phyloP scores from a whole-genome alignment of 2,329 filamentous ascomycete species.

The Cryphonectria japonica region DNA sequence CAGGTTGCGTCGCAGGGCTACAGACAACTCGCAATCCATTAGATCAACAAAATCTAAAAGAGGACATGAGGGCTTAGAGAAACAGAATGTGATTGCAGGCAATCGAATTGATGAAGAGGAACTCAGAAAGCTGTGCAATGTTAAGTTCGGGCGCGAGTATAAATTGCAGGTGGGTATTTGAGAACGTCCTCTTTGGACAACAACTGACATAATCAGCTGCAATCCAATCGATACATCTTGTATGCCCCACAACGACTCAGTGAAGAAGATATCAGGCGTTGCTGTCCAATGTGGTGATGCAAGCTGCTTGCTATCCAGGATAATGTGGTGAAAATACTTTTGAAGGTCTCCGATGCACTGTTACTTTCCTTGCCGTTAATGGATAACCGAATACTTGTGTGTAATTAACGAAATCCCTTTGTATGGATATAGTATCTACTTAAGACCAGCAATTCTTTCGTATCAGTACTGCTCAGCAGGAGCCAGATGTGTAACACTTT shows the following conservation, averaged over 20 bases:
- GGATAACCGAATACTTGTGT: no score
- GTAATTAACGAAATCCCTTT: no score
- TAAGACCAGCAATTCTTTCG: no score
- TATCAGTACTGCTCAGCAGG: no score
- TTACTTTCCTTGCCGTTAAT: no score
- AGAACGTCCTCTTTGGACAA: background rate
- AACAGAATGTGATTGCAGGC: constrained; percentile 4
- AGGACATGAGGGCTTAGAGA: background rate
- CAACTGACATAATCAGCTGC: background rate
- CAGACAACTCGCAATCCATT: background rate
- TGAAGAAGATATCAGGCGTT: constrained; percentile 4
- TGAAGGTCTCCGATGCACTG: no score
- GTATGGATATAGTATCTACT: no score
- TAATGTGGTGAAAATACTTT: no score
- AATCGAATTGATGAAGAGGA: background rate
- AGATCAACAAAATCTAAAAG: background rate
- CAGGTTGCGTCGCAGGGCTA: background rate
- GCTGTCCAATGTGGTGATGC: background rate
- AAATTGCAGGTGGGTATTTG: background rate
- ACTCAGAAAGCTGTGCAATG: background rate
- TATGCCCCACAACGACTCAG: background rate
- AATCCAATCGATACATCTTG: constrained; percentile 1
- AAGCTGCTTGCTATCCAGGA: no score
- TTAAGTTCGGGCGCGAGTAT: background rate
- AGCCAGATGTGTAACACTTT: no score